phyloP scores from a whole-genome alignment of 345 rosid genomes.

The Punica granatum region DNA sequence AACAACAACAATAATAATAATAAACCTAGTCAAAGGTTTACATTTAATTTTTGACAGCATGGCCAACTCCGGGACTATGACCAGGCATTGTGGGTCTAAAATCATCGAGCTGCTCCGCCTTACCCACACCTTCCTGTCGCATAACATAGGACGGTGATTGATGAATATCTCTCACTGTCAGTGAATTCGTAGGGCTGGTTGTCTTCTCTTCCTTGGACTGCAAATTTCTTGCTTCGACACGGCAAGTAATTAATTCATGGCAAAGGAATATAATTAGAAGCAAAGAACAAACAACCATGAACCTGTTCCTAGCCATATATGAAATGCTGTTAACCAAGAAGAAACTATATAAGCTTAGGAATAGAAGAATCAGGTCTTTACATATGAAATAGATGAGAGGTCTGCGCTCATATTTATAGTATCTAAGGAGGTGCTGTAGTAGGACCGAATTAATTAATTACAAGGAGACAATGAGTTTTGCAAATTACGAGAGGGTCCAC shows the following conservation, averaged over 20 bases:
- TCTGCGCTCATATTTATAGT: conserved; percentile 1
- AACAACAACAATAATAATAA: background rate
- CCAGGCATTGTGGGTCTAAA: conserved; percentile 36
- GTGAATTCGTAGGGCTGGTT: background rate
- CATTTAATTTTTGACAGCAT: conserved; percentile 18
- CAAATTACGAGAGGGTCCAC: background rate
- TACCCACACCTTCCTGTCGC: background rate
- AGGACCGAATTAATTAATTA: background rate
- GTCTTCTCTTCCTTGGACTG: background rate
- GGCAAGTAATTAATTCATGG: background rate
- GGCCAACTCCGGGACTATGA: conserved; percentile 48
- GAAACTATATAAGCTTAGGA: background rate
- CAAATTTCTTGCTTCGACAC: conserved; percentile 5
- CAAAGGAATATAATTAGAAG: conserved; percentile 3
- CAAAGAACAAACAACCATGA: background rate
- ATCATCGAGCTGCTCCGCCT: conserved; percentile 10
- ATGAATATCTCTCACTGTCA: background rate
- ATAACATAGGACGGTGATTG: background rate
- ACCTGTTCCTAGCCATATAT: background rate
- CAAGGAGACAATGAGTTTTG: background rate
- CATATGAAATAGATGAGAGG: background rate
- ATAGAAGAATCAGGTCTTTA: background rate
- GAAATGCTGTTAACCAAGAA: background rate
- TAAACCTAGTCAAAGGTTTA: background rate
- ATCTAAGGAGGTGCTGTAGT: background rate